Evolutionary conservation across 176 grass and related monocot genomes (phyloP).

Genomic region (Poa annua): DNA sequence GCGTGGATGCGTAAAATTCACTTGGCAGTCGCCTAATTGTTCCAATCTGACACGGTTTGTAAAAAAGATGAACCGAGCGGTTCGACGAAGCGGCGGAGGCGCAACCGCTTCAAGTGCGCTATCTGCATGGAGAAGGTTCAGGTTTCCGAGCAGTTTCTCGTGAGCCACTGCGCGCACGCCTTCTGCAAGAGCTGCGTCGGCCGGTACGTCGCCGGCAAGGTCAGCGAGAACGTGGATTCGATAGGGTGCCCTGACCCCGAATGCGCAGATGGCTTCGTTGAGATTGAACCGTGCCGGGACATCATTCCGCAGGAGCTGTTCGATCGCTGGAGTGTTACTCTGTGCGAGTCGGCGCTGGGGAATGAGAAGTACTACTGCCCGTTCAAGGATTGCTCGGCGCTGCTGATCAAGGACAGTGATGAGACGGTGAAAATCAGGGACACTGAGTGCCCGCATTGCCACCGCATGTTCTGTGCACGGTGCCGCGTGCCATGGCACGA

Average conservation of each 20-base stretch:
- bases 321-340: slow-evolving; percentile 50
- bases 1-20: not conserved
- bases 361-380: slow-evolving; percentile 76
- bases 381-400: slow-evolving; percentile 69
- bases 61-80: not conserved
- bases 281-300: slow-evolving; percentile 46
- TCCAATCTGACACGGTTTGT: not conserved
- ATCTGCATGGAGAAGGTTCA: slow-evolving; percentile 62
- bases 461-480: slow-evolving; percentile 57
- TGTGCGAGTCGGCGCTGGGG: slow-evolving; percentile 64
- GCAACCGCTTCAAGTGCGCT: slow-evolving; percentile 49
- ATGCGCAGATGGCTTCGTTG: slow-evolving; percentile 44
- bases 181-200: slow-evolving; percentile 59
- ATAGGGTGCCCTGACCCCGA: slow-evolving; percentile 61
- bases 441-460: slow-evolving; percentile 73
- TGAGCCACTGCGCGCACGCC: slow-evolving; percentile 46
- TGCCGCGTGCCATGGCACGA: slow-evolving; percentile 76
- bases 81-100: not conserved
- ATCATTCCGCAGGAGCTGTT: slow-evolving; percentile 57
- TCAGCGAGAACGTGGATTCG: slow-evolving; percentile 38
- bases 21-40: not conserved
- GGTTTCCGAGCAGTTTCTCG: slow-evolving; percentile 30
- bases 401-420: slow-evolving; percentile 47
- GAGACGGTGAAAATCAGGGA: slow-evolving; percentile 8
- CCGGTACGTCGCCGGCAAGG: slow-evolving; percentile 43